phyloP scores from a whole-genome alignment of 306 rosid species.

The Corylus americana region DNA sequence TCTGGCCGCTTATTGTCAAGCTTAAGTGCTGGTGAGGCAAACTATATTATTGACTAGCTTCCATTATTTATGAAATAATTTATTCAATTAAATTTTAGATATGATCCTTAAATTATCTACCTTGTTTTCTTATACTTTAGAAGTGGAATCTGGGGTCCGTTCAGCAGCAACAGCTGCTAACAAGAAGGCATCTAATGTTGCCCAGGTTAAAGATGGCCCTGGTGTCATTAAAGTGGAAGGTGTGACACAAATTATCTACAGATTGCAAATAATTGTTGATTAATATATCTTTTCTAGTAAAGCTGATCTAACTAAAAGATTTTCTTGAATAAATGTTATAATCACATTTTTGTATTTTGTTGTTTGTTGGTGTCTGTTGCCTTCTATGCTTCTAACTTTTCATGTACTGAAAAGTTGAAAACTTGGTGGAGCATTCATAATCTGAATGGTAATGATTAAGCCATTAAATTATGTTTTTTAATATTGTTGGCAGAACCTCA shows the following conservation, averaged over 20 bases:
- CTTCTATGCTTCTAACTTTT: neutral
- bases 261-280: constrained; percentile 14
- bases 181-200: constrained; percentile 62
- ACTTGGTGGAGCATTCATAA: neutral
- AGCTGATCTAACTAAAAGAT: neutral
- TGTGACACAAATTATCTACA: constrained; percentile 29
- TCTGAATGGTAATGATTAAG: constrained; percentile 8
- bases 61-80: neutral
- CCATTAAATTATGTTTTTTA: constrained; percentile 1
- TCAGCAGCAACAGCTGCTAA: constrained; percentile 49
- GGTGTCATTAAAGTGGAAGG: constrained; percentile 78
- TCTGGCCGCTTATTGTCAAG: constrained; percentile 62
- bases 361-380: neutral
- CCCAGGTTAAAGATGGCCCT: constrained; percentile 64
- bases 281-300: neutral
- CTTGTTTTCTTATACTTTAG: constrained; percentile 41
- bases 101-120: constrained; percentile 27
- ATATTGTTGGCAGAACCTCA: constrained; percentile 61
- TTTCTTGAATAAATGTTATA: neutral
- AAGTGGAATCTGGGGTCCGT: constrained; percentile 53
- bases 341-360: neutral
- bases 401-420: neutral
- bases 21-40: constrained; percentile 62
- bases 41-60: constrained; percentile 12
- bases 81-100: constrained; percentile 7